phyloP scores from a whole-genome alignment of 2,329 filamentous ascomycete genomes.

The Neospermospora avenae region DNA sequence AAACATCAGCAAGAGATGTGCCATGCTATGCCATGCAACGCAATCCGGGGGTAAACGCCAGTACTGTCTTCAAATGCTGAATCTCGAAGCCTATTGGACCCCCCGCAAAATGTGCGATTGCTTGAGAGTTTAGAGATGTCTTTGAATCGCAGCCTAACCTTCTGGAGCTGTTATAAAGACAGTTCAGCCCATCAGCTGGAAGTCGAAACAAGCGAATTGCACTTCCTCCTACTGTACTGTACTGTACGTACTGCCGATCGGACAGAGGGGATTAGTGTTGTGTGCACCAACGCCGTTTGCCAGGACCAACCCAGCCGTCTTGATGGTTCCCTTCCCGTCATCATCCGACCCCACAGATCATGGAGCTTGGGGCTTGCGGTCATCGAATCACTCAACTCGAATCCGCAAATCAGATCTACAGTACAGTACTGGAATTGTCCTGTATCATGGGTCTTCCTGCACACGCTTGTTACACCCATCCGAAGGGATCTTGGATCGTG shows the following conservation, averaged over 20 bases:
- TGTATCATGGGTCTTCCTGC: too few species aligned
- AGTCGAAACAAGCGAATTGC: background rate
- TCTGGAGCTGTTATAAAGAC: background rate
- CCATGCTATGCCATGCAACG: background rate
- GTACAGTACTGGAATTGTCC: background rate
- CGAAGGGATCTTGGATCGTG: background rate
- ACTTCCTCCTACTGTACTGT: too few species aligned
- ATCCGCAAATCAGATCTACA: background rate
- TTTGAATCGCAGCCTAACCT: background rate
- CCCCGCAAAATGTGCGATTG: background rate
- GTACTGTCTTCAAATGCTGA: background rate
- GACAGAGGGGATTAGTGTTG: background rate
- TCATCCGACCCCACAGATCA: conserved; percentile 19
- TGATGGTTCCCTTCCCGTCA: conserved; percentile 13
- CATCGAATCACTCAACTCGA: background rate
- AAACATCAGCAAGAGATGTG: background rate
- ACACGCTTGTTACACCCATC: background rate
- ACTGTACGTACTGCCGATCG: conserved; percentile 5
- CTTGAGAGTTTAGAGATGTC: background rate
- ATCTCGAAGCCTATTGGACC: background rate
- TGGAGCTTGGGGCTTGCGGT: background rate
- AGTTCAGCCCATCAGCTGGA: background rate
- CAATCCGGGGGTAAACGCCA: background rate
- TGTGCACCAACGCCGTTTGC: background rate
- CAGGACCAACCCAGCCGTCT: background rate